Base-by-base conservation (phyloP, 2,329 filamentous ascomycete species). In the Penicillium verrucosum region DNA sequence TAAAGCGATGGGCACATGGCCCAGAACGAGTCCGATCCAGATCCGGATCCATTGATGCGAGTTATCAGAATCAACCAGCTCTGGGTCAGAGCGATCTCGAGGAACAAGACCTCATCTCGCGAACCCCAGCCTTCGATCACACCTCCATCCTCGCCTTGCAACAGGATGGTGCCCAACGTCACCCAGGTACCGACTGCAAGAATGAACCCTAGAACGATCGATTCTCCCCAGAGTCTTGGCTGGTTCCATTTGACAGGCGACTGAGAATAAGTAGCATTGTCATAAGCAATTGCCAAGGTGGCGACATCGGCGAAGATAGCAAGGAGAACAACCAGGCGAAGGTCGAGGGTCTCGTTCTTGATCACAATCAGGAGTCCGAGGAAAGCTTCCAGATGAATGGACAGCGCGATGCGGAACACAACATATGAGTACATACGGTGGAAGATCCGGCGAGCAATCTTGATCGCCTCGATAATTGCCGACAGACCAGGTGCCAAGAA, bases 1-100 rank as follows among this genome's bases (percentile, higher is more conserved):
- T 95, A 89, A 89, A 90, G 92, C 59, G 90, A 95, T 58, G 92
- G 91, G 57, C 91, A 84, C 25, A 89, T 92, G 3, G 89, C 92
- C 90, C 90, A 95, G 83, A 95, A 93, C 53, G 90, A 90, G 70
- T 12, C n/a, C 3, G 42, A 23, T 14, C 30, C 37, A 4, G 38
- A 29, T 12, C 29, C 36, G 2, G 37, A 11, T 36, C 91, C 90
- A 77, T 92, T 92, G 78, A 90, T 89, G 82, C 92, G 90, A 63
- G 91, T 96, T 78, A 96, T 93, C 81, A 96, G 95, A 77, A 96
- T 96, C 51, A 96, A 84, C 91, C 92, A 96, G 80, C 95, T 96
- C 82, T 96, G 90, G 59, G 91, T 92, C 53, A 96, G 84, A 12
- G 89, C 90, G 75, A 96, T 90, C 78, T 96, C 85, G 37, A 96